Evolutionary conservation across 495 filamentous ascomycete genomes (phyloP).

Genomic region (Talaromyces stipitatus): DNA sequence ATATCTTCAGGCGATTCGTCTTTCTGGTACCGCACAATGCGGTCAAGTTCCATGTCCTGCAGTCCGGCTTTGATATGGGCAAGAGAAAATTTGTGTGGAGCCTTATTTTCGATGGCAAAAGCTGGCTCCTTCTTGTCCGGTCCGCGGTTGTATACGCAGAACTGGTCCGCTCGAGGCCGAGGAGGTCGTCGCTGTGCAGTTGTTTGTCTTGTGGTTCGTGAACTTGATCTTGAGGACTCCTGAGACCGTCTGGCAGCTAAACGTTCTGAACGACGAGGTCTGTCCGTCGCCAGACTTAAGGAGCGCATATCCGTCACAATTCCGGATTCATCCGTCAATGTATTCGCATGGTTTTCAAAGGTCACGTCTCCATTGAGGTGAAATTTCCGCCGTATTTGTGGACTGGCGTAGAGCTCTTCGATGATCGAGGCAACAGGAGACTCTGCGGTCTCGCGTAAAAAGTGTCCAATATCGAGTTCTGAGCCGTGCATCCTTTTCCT

Average conservation of each 20-base stretch:
- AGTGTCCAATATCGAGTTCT: constrained; percentile 9
- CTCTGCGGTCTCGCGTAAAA: constrained; percentile 3
- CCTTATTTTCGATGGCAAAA: constrained; percentile 32
- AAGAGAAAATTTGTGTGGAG: constrained; percentile 30
- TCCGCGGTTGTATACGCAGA: constrained; percentile 31
- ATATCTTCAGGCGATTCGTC: constrained; percentile 8
- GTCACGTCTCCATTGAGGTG: constrained; percentile 12
- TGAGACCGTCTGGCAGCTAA: neutral
- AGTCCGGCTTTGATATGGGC: constrained; percentile 15
- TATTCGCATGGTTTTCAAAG: constrained; percentile 23
- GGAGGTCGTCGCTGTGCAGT: neutral
- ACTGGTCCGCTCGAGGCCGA: constrained; percentile 26
- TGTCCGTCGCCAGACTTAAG: constrained; percentile 1
- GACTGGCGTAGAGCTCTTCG: constrained; percentile 3
- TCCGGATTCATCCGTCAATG: constrained; percentile 12
- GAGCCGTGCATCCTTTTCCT: constrained; percentile 5
- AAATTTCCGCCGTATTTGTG: constrained; percentile 8
- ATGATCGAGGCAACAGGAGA: constrained; percentile 7
- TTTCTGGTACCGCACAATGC: constrained; percentile 8
- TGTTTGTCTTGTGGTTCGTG: neutral
- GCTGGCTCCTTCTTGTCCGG: constrained; percentile 11
- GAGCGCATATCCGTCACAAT: constrained; percentile 2
- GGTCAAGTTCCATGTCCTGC: constrained; percentile 15
- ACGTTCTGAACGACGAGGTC: constrained; percentile 5
- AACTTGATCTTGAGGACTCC: neutral